Evolutionary conservation across 352 stramenopile species (phyloP).

Genomic region (Phytophthora sansomeana): DNA sequence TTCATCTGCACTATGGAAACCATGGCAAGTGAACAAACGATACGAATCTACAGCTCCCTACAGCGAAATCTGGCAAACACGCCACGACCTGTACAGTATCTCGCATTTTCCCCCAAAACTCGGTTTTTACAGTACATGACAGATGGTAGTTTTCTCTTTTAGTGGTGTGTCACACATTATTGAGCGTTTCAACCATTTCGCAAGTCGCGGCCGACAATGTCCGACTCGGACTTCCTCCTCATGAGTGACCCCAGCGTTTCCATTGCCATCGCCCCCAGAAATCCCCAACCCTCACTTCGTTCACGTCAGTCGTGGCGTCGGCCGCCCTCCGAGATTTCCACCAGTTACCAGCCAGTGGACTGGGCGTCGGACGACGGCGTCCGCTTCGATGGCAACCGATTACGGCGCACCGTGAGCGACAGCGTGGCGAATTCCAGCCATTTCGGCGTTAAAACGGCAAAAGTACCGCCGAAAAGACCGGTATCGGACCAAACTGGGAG

Average conservation of each 20-base stretch:
- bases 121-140: no score
- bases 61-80: no score
- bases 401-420: constrained; percentile 28
- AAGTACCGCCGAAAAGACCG: not conserved
- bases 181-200: no score
- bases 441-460: constrained; percentile 11
- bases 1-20: no score
- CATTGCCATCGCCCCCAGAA: not conserved
- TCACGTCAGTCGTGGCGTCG: constrained; percentile 16
- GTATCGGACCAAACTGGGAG: not conserved
- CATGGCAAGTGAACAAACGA: no score
- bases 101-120: no score
- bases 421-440: constrained; percentile 7
- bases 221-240: no score
- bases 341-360: constrained; percentile 37
- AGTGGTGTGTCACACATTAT: no score
- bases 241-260: not conserved
- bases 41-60: no score
- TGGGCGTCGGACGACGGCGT: constrained; percentile 41
- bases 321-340: constrained; percentile 24
- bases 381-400: constrained; percentile 24
- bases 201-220: no score
- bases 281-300: not conserved
- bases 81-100: no score
- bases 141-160: no score